phyloP scores from a whole-genome alignment of 306 rosid species.

The Glycyrrhiza uralensis region DNA sequence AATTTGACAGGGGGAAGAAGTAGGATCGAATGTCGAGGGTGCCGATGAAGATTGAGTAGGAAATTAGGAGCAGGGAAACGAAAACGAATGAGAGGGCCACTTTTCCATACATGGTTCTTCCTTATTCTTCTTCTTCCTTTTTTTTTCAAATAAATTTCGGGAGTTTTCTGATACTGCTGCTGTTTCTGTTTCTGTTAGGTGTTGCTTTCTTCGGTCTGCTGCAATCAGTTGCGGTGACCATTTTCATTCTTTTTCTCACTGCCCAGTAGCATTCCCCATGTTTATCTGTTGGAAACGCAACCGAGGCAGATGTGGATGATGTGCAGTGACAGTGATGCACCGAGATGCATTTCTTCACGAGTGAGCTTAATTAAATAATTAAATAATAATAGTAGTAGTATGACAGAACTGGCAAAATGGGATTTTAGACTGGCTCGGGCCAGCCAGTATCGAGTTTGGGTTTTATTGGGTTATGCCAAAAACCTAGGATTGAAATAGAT shows the following conservation, averaged over 20 bases:
- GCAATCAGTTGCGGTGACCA: background rate
- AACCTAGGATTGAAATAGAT: too few relatives aligned
- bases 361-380: too few relatives aligned
- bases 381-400: too few relatives aligned
- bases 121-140: background rate
- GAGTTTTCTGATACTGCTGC: background rate
- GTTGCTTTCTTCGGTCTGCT: background rate
- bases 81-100: slow-evolving; percentile 45
- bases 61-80: slow-evolving; percentile 46
- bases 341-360: background rate
- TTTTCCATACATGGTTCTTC: slow-evolving; percentile 47
- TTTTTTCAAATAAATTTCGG: background rate
- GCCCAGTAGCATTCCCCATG: background rate
- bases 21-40: slow-evolving; percentile 61
- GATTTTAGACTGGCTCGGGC: too few relatives aligned
- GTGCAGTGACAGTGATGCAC: background rate
- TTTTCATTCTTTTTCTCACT: background rate
- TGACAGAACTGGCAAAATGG: too few relatives aligned
- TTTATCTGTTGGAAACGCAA: background rate
- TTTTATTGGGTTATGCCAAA: too few relatives aligned
- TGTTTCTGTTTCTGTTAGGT: background rate
- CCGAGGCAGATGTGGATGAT: background rate
- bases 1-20: slow-evolving; percentile 55
- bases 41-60: slow-evolving; percentile 65
- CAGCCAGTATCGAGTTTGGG: too few relatives aligned